Evolutionary conservation across 225 moss, liverwort and hornwort genomes (phyloP).

Genomic region (Bryoerythrophyllum caledonicum): DNA sequence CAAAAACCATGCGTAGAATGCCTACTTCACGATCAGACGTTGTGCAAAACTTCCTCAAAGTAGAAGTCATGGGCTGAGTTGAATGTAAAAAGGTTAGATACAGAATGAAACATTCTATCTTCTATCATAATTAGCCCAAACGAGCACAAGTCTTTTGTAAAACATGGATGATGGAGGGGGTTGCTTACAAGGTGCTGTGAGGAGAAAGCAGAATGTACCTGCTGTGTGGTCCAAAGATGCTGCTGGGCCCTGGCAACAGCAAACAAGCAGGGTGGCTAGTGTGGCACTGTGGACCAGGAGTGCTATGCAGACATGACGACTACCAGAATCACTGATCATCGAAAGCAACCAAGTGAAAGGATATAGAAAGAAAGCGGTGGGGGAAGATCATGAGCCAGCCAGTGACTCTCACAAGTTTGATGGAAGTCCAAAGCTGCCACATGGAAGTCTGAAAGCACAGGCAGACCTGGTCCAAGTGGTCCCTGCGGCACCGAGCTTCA

Average conservation of each 20-base stretch:
- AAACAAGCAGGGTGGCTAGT: neutral
- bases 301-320: no score
- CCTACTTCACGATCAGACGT: no score
- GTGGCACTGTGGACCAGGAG: neutral
- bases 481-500: neutral
- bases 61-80: no score
- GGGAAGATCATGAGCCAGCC: neutral
- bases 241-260: neutral
- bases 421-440: neutral
- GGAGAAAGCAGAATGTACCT: neutral
- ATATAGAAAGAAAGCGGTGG: neutral
- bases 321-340: neutral
- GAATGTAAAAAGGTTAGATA: no score
- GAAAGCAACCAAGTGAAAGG: neutral
- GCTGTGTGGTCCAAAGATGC: neutral
- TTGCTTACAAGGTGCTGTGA: neutral
- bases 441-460: neutral
- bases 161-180: no score
- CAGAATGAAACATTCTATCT: no score
- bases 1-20: no score
- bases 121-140: no score
- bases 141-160: no score
- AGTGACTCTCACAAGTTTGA: neutral
- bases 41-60: no score
- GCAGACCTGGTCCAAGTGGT: constrained; percentile 8